Evolutionary conservation across 768 basidiomycete genomes (phyloP), one percentile per base, ranked within the genome.

Genomic region (Asterophora parasitica): DNA sequence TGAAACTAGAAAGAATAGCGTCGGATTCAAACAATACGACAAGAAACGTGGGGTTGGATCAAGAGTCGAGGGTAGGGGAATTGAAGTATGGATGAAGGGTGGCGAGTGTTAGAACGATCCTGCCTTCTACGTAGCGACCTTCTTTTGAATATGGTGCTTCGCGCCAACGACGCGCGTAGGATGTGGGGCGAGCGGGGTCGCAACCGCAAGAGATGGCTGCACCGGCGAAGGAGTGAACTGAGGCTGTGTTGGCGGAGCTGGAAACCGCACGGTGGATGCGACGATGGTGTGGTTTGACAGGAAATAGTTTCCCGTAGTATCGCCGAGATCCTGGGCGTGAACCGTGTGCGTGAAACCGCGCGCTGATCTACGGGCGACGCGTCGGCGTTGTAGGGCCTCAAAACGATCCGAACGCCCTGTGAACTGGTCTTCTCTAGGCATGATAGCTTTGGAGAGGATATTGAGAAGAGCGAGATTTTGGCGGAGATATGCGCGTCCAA

Each of bases 401-500:
- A 57, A 52, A 23, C 50, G 50, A 16, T 45, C 39, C 8, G 45
- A 38, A 13, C 53, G 53, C 16, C 44, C 40, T 15, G 20, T 10
- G 20, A 39, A 50, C 3, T 37, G 17, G 5, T 37, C 34, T 6
- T 39, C 33, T 6, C 8, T 19, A 16, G 43, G 31, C 13, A 28
- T 10, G 13, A 23, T 7, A 42, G 42, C 45, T 19, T 33, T 40
- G 13, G 37, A 15, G 26, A 39, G 33, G 13, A 28, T 5, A 10
- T 28, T 27, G n/a, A 28, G 10, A 30, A 12, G 34, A 23, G 40
- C 27, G 35, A 48, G 12, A 43, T 38, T 31, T 15, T 53, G 56
- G 46, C 20, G 58, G 44, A 49, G 42, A 48, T 59, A 64, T 4
- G 50, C 34, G 7, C 51, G 55, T 10, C 60, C 61, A 7, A 61